Evolutionary conservation across 2,329 filamentous ascomycete genomes (phyloP).

Genomic region (Microthyrium microscopicum): DNA sequence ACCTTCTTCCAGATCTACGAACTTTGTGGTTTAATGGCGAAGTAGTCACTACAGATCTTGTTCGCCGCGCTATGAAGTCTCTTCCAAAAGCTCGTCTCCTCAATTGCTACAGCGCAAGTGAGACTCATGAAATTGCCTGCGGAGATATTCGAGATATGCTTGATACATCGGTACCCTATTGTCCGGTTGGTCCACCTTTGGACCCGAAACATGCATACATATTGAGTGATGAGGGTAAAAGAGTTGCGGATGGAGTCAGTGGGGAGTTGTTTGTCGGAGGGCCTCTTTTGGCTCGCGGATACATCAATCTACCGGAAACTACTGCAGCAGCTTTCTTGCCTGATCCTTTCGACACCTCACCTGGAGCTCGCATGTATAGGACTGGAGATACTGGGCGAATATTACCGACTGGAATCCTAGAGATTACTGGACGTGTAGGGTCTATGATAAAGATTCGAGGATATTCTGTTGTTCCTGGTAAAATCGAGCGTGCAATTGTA

Average conservation of each 20-base stretch:
- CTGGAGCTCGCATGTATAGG: slow-evolving; percentile 53
- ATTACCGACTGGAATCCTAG: slow-evolving; percentile 49
- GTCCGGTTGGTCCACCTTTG: slow-evolving; percentile 56
- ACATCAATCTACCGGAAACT: slow-evolving; percentile 63
- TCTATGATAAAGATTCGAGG: slow-evolving; percentile 70
- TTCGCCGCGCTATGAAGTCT: slow-evolving; percentile 47
- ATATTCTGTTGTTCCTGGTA: slow-evolving; percentile 61
- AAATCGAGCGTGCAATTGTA: slow-evolving; percentile 57
- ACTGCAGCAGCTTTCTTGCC: slow-evolving; percentile 55
- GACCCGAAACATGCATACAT: slow-evolving; percentile 56
- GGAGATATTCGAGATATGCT: slow-evolving; percentile 57
- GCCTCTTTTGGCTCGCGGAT: slow-evolving; percentile 55
- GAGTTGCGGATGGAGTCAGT: slow-evolving; percentile 42
- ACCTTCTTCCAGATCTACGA: slow-evolving; percentile 46
- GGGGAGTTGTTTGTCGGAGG: slow-evolving; percentile 67
- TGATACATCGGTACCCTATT: slow-evolving; percentile 39
- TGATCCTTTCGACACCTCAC: slow-evolving; percentile 43
- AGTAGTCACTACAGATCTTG: slow-evolving; percentile 64
- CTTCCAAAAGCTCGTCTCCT: slow-evolving; percentile 54
- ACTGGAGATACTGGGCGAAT: slow-evolving; percentile 57
- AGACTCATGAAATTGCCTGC: slow-evolving; percentile 66
- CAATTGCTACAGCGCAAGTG: slow-evolving; percentile 70
- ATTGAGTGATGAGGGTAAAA: slow-evolving; percentile 50
- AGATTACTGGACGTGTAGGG: slow-evolving; percentile 61
- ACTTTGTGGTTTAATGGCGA: slow-evolving; percentile 71